phyloP scores from a whole-genome alignment of 768 basidiomycete genomes.

The Termitomyces sp. region DNA sequence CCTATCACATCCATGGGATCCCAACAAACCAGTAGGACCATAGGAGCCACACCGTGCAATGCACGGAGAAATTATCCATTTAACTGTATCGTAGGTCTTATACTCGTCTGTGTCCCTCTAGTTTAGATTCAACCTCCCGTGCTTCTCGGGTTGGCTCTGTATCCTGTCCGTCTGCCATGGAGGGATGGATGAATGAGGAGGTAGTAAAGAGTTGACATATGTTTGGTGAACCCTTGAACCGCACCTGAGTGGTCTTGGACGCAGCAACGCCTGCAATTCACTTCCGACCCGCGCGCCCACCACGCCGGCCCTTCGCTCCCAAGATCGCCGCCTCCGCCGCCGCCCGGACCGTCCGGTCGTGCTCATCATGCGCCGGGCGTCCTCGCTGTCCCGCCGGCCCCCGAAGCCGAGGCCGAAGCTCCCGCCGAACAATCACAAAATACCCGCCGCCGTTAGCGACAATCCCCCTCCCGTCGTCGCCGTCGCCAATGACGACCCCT shows the following conservation, averaged over 20 bases:
- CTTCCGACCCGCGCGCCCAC: not conserved
- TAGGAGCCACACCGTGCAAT: too few species aligned
- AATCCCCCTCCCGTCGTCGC: not conserved
- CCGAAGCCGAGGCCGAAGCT: conserved; percentile 1
- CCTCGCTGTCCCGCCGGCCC: not conserved
- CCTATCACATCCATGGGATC: too few species aligned
- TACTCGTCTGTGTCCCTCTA: too few species aligned
- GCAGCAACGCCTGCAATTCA: not conserved
- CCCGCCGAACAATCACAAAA: not conserved
- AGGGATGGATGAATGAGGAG: not conserved
- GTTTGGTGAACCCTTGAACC: not conserved
- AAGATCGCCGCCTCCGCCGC: conserved; percentile 7
- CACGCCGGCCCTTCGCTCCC: conserved; percentile 9
- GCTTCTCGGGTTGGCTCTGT: too few species aligned
- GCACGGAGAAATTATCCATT: too few species aligned
- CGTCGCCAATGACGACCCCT: not conserved
- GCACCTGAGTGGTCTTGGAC: not conserved
- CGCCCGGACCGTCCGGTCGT: conserved; percentile 4
- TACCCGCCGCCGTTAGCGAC: not conserved
- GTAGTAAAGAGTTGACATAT: not conserved
- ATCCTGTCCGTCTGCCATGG: too few species aligned
- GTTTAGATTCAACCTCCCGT: too few species aligned
- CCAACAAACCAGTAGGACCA: too few species aligned
- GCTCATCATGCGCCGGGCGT: not conserved
- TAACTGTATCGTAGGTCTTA: too few species aligned